Evolutionary conservation across 1,139 yeast species (phyloP).

Genomic region (Sugiyamaella sp.): DNA sequence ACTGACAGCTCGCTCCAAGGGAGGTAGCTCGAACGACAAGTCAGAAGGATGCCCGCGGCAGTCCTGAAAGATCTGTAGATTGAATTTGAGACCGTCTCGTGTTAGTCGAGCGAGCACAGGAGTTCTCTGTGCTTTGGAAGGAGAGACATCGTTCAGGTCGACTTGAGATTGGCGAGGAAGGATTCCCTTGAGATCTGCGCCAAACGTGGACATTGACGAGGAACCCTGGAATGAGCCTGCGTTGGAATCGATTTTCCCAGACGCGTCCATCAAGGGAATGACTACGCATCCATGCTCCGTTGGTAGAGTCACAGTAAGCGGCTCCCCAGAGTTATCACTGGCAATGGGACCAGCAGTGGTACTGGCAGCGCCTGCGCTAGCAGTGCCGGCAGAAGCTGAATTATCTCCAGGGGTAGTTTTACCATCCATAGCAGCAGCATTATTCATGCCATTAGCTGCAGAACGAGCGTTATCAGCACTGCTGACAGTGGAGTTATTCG

Average conservation of each 20-base stretch:
- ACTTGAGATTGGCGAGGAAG: constrained; percentile 29
- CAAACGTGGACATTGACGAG: constrained; percentile 29
- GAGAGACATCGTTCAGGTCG: constrained; percentile 22
- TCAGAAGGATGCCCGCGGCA: constrained; percentile 21
- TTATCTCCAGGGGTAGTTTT: neutral
- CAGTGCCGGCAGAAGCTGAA: neutral
- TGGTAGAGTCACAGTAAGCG: constrained; percentile 10
- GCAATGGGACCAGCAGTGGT: neutral
- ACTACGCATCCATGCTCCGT: constrained; percentile 17
- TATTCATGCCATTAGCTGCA: neutral
- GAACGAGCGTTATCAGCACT: too few species aligned
- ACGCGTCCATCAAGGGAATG: constrained; percentile 18
- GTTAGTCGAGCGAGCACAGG: constrained; percentile 11
- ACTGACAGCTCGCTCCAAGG: constrained; percentile 74
- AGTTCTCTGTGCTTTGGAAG: constrained; percentile 11
- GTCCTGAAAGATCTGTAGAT: constrained; percentile 12
- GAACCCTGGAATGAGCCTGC: constrained; percentile 25
- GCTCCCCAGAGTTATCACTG: neutral
- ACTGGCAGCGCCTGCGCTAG: neutral
- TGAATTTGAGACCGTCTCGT: constrained; percentile 15
- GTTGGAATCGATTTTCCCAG: constrained; percentile 13
- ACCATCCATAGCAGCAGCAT: neutral
- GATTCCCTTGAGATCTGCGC: constrained; percentile 29
- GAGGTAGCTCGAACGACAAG: constrained; percentile 53
- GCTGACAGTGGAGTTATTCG: neutral